Base-by-base conservation (phyloP, 176 grass and related monocot genomes). In the Oryza glumipatula region DNA sequence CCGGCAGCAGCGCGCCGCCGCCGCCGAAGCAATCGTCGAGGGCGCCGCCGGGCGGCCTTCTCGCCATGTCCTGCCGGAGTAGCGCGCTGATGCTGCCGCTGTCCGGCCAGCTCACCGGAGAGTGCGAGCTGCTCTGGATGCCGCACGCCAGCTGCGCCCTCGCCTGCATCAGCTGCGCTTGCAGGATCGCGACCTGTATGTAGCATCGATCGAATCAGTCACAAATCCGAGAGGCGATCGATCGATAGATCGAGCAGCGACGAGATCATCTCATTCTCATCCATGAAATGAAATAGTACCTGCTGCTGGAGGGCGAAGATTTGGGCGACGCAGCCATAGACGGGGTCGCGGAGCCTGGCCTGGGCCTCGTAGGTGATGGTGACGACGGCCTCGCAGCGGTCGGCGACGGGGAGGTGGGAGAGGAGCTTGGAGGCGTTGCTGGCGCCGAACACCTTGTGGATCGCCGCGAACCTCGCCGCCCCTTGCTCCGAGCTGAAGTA, bases 361-460 rank as follows among this genome's bases (percentile, higher is more conserved):
- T 95, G 96, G 4, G 96, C 93, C 91, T 98, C 96, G 66, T 95
- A 98, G 45, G 89, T 89, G 83, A 98, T 93, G 72, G 96, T 94
- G 82, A 94, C 91, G 13, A 95, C 93, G 41, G 96, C 91, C 87
- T 95, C 96, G 80, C 93, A 95, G 38, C 96, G 89, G 71, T 98
- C 93, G 14, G 83, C 52, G 36, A 77, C 67, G n/a, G 96, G 96
- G 46, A 98, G 83, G 85, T 98, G 96, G n/a, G 88, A 82, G 68
- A 98, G 83, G 70, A 98, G 96, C 96, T 98, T 98, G 14, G 96
- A 93, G 9, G 92, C 91, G 43, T 98, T 98, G 89, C 96, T 98
- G 35, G 96, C 96, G 70, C 96, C 96, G 65, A 98, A 98, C 14
- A 98, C 89, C 89, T 92, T 98, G 88, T 98, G 96, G 74, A 95